Evolutionary conservation across 1,284 basidiomycete genomes (phyloP).

Genomic region (Gomphus sp.): DNA sequence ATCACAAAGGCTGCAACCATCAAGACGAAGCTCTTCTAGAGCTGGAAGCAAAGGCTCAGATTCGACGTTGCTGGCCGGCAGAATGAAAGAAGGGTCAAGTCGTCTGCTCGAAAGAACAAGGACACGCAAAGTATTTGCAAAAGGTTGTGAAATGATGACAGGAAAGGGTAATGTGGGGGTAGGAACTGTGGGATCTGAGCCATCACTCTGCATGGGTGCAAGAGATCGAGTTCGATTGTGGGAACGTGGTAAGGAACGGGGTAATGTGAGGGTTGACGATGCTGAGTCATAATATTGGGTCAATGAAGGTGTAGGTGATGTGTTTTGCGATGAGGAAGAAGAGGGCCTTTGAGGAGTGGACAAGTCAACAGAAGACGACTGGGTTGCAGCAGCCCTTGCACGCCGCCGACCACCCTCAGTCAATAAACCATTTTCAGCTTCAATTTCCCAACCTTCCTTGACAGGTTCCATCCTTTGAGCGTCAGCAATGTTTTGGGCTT

Average conservation of each 20-base stretch:
- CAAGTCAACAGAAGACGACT: neutral
- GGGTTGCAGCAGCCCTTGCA: constrained; percentile 37
- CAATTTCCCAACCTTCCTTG: constrained; percentile 70
- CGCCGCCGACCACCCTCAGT: constrained; percentile 63
- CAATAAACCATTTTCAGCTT: constrained; percentile 60
- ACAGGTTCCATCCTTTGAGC: constrained; percentile 13
- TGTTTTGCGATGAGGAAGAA: neutral
- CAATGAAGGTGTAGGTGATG: constrained; percentile 6
- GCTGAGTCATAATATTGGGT: constrained; percentile 46
- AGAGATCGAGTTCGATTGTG: constrained; percentile 56
- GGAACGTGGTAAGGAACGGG: constrained; percentile 43
- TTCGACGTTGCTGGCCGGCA: constrained; percentile 28
- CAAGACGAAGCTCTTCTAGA: constrained; percentile 62
- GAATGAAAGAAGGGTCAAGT: constrained; percentile 49
- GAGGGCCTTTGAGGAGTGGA: neutral
- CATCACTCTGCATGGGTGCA: constrained; percentile 19
- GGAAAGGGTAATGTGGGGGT: constrained; percentile 57
- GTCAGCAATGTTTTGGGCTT: neutral
- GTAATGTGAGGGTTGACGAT: constrained; percentile 53
- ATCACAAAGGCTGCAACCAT: constrained; percentile 60
- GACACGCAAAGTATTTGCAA: constrained; percentile 49
- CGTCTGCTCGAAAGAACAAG: constrained; percentile 56
- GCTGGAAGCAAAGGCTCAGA: constrained; percentile 39
- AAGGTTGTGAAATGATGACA: constrained; percentile 48
- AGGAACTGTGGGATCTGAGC: constrained; percentile 48